Evolutionary conservation across 768 basidiomycete species (phyloP).

Genomic region (Mycena floridula): DNA sequence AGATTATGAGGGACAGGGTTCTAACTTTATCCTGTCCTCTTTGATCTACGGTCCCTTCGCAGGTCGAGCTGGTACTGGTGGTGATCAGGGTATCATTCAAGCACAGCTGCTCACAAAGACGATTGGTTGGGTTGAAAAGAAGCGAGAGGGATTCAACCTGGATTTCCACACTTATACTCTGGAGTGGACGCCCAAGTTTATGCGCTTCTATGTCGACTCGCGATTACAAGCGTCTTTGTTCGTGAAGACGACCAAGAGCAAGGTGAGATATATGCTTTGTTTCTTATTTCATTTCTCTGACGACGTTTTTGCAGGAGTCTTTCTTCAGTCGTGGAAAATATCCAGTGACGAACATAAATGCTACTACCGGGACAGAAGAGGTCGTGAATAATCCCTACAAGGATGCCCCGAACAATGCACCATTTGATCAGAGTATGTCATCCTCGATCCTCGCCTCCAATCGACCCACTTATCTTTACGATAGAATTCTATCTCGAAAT

Average conservation of each 20-base stretch:
- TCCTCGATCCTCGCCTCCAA: constrained; percentile 2
- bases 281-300: no score
- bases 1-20: constrained; percentile 49
- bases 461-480: constrained; percentile 12
- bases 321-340: constrained; percentile 73
- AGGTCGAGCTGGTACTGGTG: constrained; percentile 1
- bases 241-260: constrained; percentile 44
- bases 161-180: constrained; percentile 69
- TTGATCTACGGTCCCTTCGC: constrained; percentile 64
- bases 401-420: constrained; percentile 53
- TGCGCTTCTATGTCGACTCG: constrained; percentile 74
- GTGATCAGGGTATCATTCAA: neutral
- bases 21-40: constrained; percentile 51
- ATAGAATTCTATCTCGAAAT: constrained; percentile 77
- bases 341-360: constrained; percentile 56
- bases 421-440: constrained; percentile 71
- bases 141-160: constrained; percentile 31
- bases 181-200: constrained; percentile 70
- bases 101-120: constrained; percentile 39
- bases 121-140: constrained; percentile 58
- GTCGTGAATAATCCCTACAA: constrained; percentile 63
- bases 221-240: constrained; percentile 59
- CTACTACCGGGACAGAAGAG: constrained; percentile 41
- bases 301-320: no score
- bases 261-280: no score